Conservation (phyloP, 2,329 filamentous ascomycete genomes). For the Pseudogymnoascus sp. region DNA sequence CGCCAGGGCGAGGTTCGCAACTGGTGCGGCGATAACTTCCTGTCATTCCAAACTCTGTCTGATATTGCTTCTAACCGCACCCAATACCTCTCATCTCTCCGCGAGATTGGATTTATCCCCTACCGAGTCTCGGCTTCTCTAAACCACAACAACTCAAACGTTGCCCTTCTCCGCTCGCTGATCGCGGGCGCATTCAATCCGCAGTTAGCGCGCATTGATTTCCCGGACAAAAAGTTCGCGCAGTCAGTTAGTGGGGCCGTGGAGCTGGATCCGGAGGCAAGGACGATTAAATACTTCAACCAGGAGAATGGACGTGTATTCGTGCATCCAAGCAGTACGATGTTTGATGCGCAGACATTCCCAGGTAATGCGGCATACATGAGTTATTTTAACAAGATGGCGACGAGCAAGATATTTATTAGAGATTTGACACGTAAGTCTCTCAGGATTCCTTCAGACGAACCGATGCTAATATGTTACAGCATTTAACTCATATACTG, state of each 20-base stretch:
- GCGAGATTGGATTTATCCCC: constrained; percentile 73
- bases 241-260: constrained; percentile 80
- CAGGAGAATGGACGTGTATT: constrained; percentile 82
- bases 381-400: constrained; percentile 86
- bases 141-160: constrained; percentile 40
- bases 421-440: constrained; percentile 77
- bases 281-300: constrained; percentile 87
- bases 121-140: constrained; percentile 30
- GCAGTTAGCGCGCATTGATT: constrained; percentile 83
- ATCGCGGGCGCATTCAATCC: constrained; percentile 51
- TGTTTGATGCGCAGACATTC: constrained; percentile 78
- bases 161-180: constrained; percentile 26
- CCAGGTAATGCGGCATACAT: constrained; percentile 68
- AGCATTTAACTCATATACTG: constrained; percentile 82
- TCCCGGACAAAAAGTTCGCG: constrained; percentile 93
- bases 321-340: constrained; percentile 78
- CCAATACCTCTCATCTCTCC: constrained; percentile 78
- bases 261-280: constrained; percentile 85
- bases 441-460: not conserved
- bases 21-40: constrained; percentile 81
- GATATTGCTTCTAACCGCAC: constrained; percentile 81
- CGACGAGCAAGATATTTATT: constrained; percentile 86
- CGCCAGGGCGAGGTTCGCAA: constrained; percentile 55
- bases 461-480: constrained; percentile 9
- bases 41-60: constrained; percentile 72